phyloP scores from a whole-genome alignment of 2,329 filamentous ascomycete genomes.

The Proliferodiscus dingleyae region DNA sequence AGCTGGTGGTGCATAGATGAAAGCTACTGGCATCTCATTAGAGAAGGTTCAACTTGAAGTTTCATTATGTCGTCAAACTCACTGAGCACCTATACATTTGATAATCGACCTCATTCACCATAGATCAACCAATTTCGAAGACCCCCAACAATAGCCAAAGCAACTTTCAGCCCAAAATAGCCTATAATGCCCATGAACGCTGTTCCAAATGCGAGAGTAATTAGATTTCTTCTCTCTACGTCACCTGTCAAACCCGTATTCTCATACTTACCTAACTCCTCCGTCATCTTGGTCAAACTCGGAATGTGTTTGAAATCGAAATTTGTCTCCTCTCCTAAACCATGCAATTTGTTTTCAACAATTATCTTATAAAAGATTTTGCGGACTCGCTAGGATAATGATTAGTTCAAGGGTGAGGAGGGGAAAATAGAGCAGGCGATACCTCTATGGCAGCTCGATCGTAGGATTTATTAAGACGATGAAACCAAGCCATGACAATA shows the following conservation, averaged over 20 bases:
- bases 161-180: constrained; percentile 23
- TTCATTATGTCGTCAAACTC: too few species aligned
- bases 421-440: constrained; percentile 11
- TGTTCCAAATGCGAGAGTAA: constrained; percentile 38
- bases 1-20: too few species aligned
- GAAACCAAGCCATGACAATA: constrained; percentile 33
- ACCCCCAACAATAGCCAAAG: neutral
- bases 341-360: constrained; percentile 55
- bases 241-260: constrained; percentile 26
- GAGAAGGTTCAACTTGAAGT: too few species aligned
- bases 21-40: too few species aligned
- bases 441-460: constrained; percentile 47
- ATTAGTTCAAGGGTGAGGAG: neutral
- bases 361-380: constrained; percentile 53
- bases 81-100: too few species aligned
- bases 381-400: constrained; percentile 9
- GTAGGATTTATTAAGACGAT: constrained; percentile 42
- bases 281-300: constrained; percentile 39
- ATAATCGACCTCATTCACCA: too few species aligned
- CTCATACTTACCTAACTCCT: constrained; percentile 28
- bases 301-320: constrained; percentile 73
- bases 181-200: constrained; percentile 26
- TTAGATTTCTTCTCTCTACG: constrained; percentile 44
- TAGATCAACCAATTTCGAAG: neutral
- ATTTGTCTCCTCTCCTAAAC: constrained; percentile 55